Evolutionary conservation across 2,329 filamentous ascomycete genomes (phyloP).

Genomic region (Leptographium radiaticola): DNA sequence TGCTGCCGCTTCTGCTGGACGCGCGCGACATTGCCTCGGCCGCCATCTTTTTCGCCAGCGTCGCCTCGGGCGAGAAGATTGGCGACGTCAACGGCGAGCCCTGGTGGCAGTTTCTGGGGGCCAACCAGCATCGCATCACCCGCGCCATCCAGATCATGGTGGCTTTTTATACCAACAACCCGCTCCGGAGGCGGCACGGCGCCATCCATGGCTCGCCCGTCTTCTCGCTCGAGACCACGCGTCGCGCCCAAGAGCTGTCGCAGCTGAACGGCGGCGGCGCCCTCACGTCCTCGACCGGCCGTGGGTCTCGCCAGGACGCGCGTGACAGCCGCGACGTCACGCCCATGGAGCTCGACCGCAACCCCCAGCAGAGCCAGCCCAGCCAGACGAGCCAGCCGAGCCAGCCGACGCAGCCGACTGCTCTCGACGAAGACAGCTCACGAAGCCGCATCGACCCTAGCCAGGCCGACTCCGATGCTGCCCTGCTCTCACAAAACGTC

Average conservation of each 20-base stretch:
- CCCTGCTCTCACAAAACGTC: conserved; percentile 5
- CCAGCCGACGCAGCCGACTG: neutral
- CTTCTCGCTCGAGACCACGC: conserved; percentile 43
- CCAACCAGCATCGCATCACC: conserved; percentile 55
- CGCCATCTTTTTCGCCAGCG: conserved; percentile 75
- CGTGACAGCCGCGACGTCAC: conserved; percentile 9
- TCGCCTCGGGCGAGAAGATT: conserved; percentile 60
- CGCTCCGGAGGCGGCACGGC: conserved; percentile 43
- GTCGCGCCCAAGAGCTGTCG: conserved; percentile 33
- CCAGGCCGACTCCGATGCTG: conserved; percentile 1
- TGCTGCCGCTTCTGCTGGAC: conserved; percentile 68
- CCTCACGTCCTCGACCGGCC: no score
- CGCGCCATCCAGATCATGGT: conserved; percentile 66
- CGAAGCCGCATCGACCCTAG: neutral
- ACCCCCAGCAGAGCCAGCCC: neutral
- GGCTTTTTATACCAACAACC: conserved; percentile 53
- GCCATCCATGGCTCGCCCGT: conserved; percentile 34
- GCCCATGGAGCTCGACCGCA: conserved; percentile 10
- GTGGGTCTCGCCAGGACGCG: neutral
- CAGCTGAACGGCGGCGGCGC: conserved; percentile 30
- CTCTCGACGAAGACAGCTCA: neutral
- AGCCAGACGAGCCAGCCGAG: conserved; percentile 3
- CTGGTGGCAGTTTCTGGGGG: conserved; percentile 77
- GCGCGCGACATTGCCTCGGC: conserved; percentile 72
- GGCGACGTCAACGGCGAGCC: conserved; percentile 62